A percentile compares a stretch with the other conserved stretches of the same genome.
Evolutionary conservation across 2,329 filamentous ascomycete species (phyloP).

Genomic region (Cladophialophora immunda): DNA sequence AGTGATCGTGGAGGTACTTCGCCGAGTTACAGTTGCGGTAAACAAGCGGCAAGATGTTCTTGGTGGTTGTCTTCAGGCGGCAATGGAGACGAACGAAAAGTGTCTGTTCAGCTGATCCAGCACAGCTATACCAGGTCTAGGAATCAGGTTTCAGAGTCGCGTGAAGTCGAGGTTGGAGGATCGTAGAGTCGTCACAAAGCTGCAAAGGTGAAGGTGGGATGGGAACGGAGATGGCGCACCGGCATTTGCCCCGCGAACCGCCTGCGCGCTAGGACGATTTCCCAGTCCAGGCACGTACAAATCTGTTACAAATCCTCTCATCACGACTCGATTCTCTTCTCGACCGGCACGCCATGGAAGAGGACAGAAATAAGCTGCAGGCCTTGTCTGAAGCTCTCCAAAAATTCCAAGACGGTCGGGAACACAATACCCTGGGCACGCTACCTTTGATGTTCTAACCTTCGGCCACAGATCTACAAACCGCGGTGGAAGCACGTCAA

Average conservation of each 20-base stretch:
- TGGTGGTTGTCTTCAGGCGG: background rate
- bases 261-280: slow-evolving; percentile 25
- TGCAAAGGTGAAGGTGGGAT: slow-evolving; percentile 19
- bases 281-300: slow-evolving; percentile 18
- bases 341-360: slow-evolving; percentile 42
- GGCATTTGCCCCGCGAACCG: slow-evolving; percentile 35
- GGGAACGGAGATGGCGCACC: slow-evolving; percentile 9
- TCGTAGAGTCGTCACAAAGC: background rate
- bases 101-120: background rate
- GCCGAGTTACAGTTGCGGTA: background rate
- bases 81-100: background rate
- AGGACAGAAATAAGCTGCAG: slow-evolving; percentile 79
- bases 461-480: slow-evolving; percentile 75
- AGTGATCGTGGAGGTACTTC: background rate
- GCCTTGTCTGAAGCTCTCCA: slow-evolving; percentile 86
- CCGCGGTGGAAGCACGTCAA: slow-evolving; percentile 79
- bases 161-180: background rate
- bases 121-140: background rate
- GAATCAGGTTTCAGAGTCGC: background rate
- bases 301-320: slow-evolving; percentile 31
- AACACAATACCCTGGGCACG: background rate
- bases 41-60: slow-evolving; percentile 18
- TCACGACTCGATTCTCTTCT: background rate
- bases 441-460: slow-evolving; percentile 4
- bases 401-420: slow-evolving; percentile 80